These are phyloP conservation scores for Metschnikowia borealis DNA, from an alignment of 805 yeast genomes.

Conservation along the genomic window DNA sequence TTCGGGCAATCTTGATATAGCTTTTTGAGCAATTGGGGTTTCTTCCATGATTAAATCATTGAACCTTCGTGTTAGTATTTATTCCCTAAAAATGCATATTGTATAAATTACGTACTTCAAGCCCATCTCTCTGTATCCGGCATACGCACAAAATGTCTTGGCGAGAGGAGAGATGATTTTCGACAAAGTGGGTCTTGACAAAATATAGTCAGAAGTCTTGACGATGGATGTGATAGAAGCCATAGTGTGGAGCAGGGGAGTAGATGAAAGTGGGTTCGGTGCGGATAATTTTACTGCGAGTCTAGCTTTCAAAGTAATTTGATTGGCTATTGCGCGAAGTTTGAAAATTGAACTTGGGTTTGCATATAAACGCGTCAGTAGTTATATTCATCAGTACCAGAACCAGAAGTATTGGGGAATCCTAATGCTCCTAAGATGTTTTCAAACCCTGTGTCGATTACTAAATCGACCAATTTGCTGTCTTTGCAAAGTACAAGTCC, in stretches of 20 bases:
- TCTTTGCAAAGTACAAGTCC: conserved; percentile 78
- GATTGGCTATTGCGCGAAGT: conserved; percentile 12
- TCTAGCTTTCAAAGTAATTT: conserved; percentile 11
- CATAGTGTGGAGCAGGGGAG: conserved; percentile 28
- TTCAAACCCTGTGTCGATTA: conserved; percentile 45
- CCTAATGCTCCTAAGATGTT: conserved; percentile 63
- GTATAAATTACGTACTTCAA: conserved; percentile 44
- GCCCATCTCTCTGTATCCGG: conserved; percentile 96
- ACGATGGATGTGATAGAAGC: conserved; percentile 65
- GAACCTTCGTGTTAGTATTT: conserved; percentile 42
- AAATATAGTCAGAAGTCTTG: conserved; percentile 72
- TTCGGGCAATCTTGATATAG: conserved; percentile 80
- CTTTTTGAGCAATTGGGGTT: conserved; percentile 79
- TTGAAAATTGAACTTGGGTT: neutral
- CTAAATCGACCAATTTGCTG: conserved; percentile 47
- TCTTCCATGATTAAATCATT: conserved; percentile 90
- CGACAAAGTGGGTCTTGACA: conserved; percentile 74
- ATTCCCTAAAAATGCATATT: neutral
- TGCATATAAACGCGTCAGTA: conserved; percentile 36
- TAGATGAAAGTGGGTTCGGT: conserved; percentile 1
- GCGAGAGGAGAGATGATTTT: conserved; percentile 78
- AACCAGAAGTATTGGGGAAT: conserved; percentile 56
- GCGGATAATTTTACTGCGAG: conserved; percentile 7
- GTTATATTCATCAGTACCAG: conserved; percentile 59
- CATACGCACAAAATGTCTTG: conserved; percentile 60